Conservation (phyloP, 2,329 filamentous ascomycete genomes). For the Penicillium sp. region DNA sequence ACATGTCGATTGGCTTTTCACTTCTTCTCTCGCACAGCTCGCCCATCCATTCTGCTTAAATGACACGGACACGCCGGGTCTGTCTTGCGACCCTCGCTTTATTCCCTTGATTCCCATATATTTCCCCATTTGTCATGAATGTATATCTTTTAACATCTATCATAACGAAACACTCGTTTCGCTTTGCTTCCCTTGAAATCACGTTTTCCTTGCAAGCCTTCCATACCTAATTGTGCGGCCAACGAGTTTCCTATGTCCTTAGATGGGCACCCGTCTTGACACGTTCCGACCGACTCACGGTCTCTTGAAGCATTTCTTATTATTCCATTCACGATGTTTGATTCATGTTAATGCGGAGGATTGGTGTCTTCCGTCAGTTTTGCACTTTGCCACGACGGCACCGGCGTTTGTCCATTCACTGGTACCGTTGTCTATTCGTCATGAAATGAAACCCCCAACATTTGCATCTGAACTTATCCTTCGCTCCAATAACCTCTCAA, state of each 20-base stretch:
- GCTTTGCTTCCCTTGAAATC: neutral
- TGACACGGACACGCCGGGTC: neutral
- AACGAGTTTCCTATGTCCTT: conserved; percentile 39
- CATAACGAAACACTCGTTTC: conserved; percentile 9
- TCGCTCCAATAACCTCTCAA: conserved; percentile 46
- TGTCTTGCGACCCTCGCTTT: conserved; percentile 4
- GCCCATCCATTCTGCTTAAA: conserved; percentile 4
- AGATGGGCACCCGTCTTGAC: conserved; percentile 25
- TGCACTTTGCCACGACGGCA: conserved; percentile 25
- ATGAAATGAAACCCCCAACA: conserved; percentile 12
- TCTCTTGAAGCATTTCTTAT: conserved; percentile 23
- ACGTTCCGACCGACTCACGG: conserved; percentile 12
- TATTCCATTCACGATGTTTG: conserved; percentile 18
- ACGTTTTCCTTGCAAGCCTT: conserved; percentile 6
- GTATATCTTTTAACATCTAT: conserved; percentile 22
- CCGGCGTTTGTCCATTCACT: conserved; percentile 23
- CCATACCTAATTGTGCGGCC: conserved; percentile 25
- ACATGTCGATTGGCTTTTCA: conserved; percentile 28
- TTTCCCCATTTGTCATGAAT: conserved; percentile 19
- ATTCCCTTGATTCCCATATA: conserved; percentile 10
- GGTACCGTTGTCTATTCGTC: conserved; percentile 11
- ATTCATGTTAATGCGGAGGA: conserved; percentile 20
- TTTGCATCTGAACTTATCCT: conserved; percentile 18
- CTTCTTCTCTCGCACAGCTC: conserved; percentile 10
- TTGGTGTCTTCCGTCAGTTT: conserved; percentile 15